A percentile compares a stretch with the other conserved stretches of the same genome.
Evolutionary conservation across 805 yeast species (phyloP).

Genomic region (Monosporozyma yasuniensis): DNA sequence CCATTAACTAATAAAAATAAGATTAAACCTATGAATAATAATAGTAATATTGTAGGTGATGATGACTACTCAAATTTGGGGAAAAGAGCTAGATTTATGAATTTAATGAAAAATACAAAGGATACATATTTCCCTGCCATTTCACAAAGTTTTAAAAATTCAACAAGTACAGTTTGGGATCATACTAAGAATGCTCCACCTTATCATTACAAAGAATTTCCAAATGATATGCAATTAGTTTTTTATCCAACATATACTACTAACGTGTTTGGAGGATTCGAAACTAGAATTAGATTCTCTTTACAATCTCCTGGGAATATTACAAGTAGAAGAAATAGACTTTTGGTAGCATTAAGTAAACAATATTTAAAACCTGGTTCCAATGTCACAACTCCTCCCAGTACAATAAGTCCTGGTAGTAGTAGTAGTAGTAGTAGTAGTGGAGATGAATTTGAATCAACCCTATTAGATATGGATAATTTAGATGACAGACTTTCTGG

Average conservation of each 20-base stretch:
- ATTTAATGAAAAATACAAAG: slow-evolving; percentile 46
- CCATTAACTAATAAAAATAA: background rate
- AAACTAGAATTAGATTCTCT: slow-evolving; percentile 65
- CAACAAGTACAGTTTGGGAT: slow-evolving; percentile 25
- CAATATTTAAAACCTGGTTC: slow-evolving; percentile 32
- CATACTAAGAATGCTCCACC: background rate
- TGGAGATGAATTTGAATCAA: background rate
- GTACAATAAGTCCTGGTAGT: background rate
- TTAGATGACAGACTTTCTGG: background rate
- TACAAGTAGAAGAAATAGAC: slow-evolving; percentile 58
- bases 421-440: background rate
- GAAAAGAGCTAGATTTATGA: slow-evolving; percentile 40
- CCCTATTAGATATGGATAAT: background rate
- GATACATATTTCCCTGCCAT: slow-evolving; percentile 49
- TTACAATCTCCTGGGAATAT: slow-evolving; percentile 53
- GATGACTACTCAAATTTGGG: slow-evolving; percentile 6
- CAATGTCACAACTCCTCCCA: background rate
- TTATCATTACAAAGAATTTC: slow-evolving; percentile 16
- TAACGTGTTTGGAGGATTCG: slow-evolving; percentile 25
- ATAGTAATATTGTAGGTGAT: background rate
- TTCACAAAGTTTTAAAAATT: slow-evolving; percentile 39
- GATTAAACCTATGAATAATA: background rate
- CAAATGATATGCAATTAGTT: slow-evolving; percentile 51
- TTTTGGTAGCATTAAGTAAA: slow-evolving; percentile 59
- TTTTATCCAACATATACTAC: slow-evolving; percentile 52